Evolutionary conservation across 768 basidiomycete species (phyloP), one percentile per base, ranked within the genome.

Genomic region (Amanita inopinata): DNA sequence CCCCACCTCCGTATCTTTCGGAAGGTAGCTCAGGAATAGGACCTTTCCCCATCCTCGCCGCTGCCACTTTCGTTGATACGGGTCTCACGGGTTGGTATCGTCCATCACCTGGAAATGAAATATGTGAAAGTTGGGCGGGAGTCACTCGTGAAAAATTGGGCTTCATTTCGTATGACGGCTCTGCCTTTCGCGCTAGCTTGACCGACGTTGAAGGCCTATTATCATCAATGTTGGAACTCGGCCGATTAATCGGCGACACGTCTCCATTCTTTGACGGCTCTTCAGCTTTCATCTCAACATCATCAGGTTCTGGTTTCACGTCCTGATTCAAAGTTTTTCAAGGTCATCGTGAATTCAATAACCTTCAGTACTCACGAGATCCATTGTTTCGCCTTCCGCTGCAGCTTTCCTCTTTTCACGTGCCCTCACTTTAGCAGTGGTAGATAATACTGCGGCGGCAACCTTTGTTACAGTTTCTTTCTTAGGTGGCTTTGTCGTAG

Each of bases 361-460:
- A n/a, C 14, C 28, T 8, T 11, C 22, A 18, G 6, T n/a, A 62
- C 80, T 63, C 52, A 92, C 90, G 38, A 78, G 73, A 15, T 94
- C 88, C 80, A 92, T 91, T 1, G 70, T 67, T 34, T 86, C 85
- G 8, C 74, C 78, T 38, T 90, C 90, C 3, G 77, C 80, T 31
- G 77, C 85, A 33, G 85, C 88, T 62, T 96, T 91, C 53, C 78
- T 85, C 73, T 87, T 93, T 56, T 92, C 91, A 49, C 96, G 74
- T 1, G 92, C 92, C 59, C 89, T 90, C n/a, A 87, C 90, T 60
- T 90, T 94, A 0, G 92, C 94, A 1, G 96, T 99, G 0, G 96
- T 98, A 5, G 91, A 96, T 30, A 99, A 73, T 8, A 99, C 93
- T 25, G 93, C 96, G 10, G 92, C 83, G 20, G 87, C 91, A 40